Conservation (phyloP, 2,329 filamentous ascomycete species). For the Bipolaris gigantea region DNA sequence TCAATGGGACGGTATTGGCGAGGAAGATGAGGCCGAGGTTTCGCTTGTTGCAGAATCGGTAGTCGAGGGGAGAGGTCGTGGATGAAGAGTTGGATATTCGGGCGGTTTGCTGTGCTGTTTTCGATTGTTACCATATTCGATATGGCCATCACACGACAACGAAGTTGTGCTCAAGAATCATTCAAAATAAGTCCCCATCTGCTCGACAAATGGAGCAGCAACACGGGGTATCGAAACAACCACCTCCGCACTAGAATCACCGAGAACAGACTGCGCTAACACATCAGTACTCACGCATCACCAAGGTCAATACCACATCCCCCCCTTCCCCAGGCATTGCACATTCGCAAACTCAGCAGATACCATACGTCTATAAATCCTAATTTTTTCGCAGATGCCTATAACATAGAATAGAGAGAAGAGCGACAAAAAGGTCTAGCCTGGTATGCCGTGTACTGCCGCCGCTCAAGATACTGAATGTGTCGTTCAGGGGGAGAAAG, state of each 20-base stretch:
- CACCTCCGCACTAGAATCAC: too few relatives aligned
- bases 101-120: neutral
- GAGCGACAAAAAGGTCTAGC: neutral
- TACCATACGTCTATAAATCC: neutral
- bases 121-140: neutral
- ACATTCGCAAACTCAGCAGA: too few relatives aligned
- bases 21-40: conserved; percentile 29
- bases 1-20: conserved; percentile 18
- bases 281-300: too few relatives aligned
- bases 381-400: neutral
- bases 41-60: conserved; percentile 27
- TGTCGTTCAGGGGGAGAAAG: neutral
- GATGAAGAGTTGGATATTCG: neutral
- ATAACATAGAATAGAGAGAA: neutral
- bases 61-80: neutral
- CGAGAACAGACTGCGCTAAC: too few relatives aligned
- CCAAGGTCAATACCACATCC: too few relatives aligned
- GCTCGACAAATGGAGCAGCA: too few relatives aligned
- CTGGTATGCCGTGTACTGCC: neutral
- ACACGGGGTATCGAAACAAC: too few relatives aligned
- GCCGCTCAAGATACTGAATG: neutral
- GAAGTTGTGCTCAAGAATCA: too few relatives aligned
- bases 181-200: neutral
- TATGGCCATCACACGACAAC: too few relatives aligned
- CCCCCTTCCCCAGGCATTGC: too few relatives aligned